Conservation (phyloP, 2,329 filamentous ascomycete species). For the Ascochyta viciae-villosae region DNA sequence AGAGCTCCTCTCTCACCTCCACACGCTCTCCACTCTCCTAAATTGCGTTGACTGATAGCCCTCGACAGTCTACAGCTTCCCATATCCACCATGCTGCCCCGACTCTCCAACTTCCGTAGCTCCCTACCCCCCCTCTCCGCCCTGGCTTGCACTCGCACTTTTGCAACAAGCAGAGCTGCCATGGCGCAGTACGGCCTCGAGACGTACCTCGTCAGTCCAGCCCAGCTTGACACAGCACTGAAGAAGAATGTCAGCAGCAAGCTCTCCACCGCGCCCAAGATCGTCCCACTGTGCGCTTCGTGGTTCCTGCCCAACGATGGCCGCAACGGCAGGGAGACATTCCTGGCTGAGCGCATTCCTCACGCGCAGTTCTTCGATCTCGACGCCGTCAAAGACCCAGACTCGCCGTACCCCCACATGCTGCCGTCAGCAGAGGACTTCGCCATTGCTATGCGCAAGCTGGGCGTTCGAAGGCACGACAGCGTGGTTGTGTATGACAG, state of each 20-base stretch:
- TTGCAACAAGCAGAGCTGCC: slow-evolving; percentile 28
- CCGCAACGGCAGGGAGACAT: slow-evolving; percentile 80
- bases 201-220: slow-evolving; percentile 85
- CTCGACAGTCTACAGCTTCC: slow-evolving; percentile 29
- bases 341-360: slow-evolving; percentile 83
- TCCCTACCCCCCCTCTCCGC: slow-evolving; percentile 31
- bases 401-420: slow-evolving; percentile 95
- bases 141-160: slow-evolving; percentile 15
- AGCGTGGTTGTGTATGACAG: slow-evolving; percentile 93
- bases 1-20: slow-evolving; percentile 16
- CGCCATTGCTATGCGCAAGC: slow-evolving; percentile 82
- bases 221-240: slow-evolving; percentile 80
- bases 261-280: slow-evolving; percentile 80
- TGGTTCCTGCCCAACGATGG: slow-evolving; percentile 97
- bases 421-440: slow-evolving; percentile 83
- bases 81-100: slow-evolving; percentile 28
- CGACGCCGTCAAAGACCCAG: slow-evolving; percentile 86
- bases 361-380: slow-evolving; percentile 95
- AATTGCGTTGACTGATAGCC: slow-evolving; percentile 8
- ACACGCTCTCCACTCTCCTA: slow-evolving; percentile 2
- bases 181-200: slow-evolving; percentile 61
- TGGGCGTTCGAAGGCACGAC: slow-evolving; percentile 88
- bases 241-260: slow-evolving; percentile 80
- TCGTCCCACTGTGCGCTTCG: slow-evolving; percentile 87
- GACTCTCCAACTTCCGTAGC: slow-evolving; percentile 21